Base-by-base conservation (phyloP, 2,329 filamentous ascomycete species). In the Fusarium euwallaceae region DNA sequence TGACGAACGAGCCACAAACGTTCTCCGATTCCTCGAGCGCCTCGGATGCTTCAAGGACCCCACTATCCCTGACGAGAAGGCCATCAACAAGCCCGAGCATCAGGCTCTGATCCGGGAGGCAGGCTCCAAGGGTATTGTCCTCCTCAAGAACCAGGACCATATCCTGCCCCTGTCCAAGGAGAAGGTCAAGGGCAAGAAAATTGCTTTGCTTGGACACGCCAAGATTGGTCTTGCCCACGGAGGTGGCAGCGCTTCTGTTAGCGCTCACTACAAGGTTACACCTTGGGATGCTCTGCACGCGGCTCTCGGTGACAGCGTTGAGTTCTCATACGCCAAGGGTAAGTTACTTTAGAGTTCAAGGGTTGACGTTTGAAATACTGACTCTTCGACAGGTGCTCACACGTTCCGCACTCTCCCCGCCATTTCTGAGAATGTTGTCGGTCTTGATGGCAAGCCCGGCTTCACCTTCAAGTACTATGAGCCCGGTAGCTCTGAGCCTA, bases 71-170 rank as follows among this genome's bases (percentile, higher is more conserved):
- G 74, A 74, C 4, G 80, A 81, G 63, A 74, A 72, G 20, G 76
- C 78, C 8, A 75, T 81, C 65, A 76, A 82, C 55, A 79, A 77
- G 64, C 82, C 81, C 11, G 81, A 84, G 64, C 77, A 81, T 22
- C 78, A 72, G 12, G 74, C 78, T 17, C 63, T 80, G 10, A 80
- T 80, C n/a, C 72, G 79, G 24, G 79, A 80, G 56, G 79, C 77
- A 37, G 79, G 79, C 16, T 76, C 79, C 9, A 89, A 92, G 79
- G 91, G 91, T 0, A 80, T 93, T 29, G 91, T 90, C 0, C 82
- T 93, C 12, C 81, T 93, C 60, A 93, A 92, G 81, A 93, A 93
- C 73, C 87, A 91, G 68, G 85, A 87, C 6, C 82, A 82, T 4
- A 80, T 92, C 14, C 82, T 93, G 17, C 91, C 91, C 4, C 87